These are phyloP conservation scores for Gossypium raimondii DNA, from an alignment of 345 rosid genomes.

Conservation along the genomic window DNA sequence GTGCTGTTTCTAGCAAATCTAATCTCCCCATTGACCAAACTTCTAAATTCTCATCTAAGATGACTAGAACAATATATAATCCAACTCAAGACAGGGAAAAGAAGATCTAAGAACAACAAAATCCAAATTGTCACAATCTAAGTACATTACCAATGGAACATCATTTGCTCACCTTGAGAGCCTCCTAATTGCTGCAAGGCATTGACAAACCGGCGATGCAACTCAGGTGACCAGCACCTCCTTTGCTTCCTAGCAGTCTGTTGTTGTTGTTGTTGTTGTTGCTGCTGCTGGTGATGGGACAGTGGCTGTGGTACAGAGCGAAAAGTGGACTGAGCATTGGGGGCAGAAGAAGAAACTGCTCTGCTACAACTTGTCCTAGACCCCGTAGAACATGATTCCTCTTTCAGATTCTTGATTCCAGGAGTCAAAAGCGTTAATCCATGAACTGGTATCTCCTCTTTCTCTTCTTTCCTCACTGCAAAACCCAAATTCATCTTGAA, in stretches of 20 bases:
- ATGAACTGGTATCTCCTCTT: slow-evolving; percentile 29
- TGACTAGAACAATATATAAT: not conserved
- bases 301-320: slow-evolving; percentile 34
- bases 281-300: slow-evolving; percentile 21
- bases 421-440: slow-evolving; percentile 55
- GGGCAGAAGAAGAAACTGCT: slow-evolving; percentile 36
- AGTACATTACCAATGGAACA: not conserved
- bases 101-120: not conserved
- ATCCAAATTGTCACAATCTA: not conserved
- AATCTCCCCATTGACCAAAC: not conserved
- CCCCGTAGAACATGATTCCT: slow-evolving; percentile 46
- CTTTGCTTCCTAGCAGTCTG: slow-evolving; percentile 76
- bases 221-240: slow-evolving; percentile 90
- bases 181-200: slow-evolving; percentile 93
- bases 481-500: slow-evolving; percentile 31
- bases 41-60: slow-evolving; percentile 4
- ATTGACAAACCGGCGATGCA: slow-evolving; percentile 77
- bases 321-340: slow-evolving; percentile 31
- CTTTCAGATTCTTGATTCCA: slow-evolving; percentile 48
- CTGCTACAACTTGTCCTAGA: slow-evolving; percentile 41
- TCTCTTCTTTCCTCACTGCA: slow-evolving; percentile 27
- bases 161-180: slow-evolving; percentile 56
- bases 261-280: slow-evolving; percentile 44
- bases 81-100: not conserved
- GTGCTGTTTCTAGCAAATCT: not conserved